These are phyloP conservation scores for Fraxinus floribunda DNA, from an alignment of 305 asterid genomes.

Conservation along the genomic window DNA sequence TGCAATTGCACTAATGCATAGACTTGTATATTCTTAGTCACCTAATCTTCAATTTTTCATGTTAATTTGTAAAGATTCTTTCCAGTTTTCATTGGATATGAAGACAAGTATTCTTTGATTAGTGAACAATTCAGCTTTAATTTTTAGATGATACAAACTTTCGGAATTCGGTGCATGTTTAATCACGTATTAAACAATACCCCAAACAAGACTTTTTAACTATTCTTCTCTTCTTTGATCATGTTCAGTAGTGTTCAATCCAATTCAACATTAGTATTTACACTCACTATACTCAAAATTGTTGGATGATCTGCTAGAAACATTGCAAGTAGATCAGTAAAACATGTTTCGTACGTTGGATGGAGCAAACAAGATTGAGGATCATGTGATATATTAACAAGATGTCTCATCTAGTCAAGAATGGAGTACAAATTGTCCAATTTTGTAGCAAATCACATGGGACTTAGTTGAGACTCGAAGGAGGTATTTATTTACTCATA, in stretches of 20 bases:
- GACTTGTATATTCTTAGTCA: background rate
- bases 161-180: background rate
- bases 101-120: constrained; percentile 10
- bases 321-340: background rate
- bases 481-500: background rate
- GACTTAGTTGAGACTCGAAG: background rate
- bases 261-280: background rate
- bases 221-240: background rate
- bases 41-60: background rate
- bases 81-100: background rate
- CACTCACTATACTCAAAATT: background rate
- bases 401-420: background rate
- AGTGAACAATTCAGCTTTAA: constrained; percentile 1
- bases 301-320: background rate
- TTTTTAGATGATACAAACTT: background rate
- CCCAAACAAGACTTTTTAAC: background rate
- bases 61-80: background rate
- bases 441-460: background rate
- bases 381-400: background rate
- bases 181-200: background rate
- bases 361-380: background rate
- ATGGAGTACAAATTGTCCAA: background rate
- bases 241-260: background rate
- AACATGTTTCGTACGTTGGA: background rate
- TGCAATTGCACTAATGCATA: constrained; percentile 19